Evolutionary conservation across 306 rosid species (phyloP).

Genomic region (Ziziphus jujuba): DNA sequence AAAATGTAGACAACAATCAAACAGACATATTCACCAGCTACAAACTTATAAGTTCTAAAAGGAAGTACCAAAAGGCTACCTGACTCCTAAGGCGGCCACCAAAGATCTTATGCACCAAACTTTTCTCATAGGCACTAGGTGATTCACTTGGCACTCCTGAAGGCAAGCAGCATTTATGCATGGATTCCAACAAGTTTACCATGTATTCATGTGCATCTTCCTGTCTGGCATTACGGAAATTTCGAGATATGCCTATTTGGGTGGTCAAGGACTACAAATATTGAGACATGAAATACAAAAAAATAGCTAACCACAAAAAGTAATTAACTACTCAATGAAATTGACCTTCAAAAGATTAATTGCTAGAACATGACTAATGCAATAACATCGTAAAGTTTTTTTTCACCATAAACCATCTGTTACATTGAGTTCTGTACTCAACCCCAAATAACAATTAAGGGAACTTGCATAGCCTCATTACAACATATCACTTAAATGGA

Average conservation of each 20-base stretch:
- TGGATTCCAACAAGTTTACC: constrained; percentile 96
- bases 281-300: constrained; percentile 9
- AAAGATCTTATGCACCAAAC: constrained; percentile 93
- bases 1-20: constrained; percentile 7
- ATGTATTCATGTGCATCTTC: constrained; percentile 99
- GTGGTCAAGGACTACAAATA: constrained; percentile 51
- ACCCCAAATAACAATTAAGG: too few relatives aligned
- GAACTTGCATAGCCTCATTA: too few relatives aligned
- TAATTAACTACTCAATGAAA: background rate
- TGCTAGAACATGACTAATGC: background rate
- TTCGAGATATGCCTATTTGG: constrained; percentile 81
- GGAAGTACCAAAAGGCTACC: constrained; percentile 40
- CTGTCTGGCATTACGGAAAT: constrained; percentile 81
- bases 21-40: background rate
- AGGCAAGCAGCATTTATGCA: constrained; percentile 97
- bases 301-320: background rate
- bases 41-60: constrained; percentile 4
- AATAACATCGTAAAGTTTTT: background rate
- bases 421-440: too few relatives aligned
- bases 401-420: too few relatives aligned
- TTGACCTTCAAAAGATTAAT: background rate
- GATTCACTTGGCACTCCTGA: constrained; percentile 94
- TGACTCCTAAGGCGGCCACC: constrained; percentile 96
- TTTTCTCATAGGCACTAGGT: constrained; percentile 89
- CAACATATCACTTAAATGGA: too few relatives aligned